Conservation (phyloP, 2,329 filamentous ascomycete species). For the Penicillium sp. region DNA sequence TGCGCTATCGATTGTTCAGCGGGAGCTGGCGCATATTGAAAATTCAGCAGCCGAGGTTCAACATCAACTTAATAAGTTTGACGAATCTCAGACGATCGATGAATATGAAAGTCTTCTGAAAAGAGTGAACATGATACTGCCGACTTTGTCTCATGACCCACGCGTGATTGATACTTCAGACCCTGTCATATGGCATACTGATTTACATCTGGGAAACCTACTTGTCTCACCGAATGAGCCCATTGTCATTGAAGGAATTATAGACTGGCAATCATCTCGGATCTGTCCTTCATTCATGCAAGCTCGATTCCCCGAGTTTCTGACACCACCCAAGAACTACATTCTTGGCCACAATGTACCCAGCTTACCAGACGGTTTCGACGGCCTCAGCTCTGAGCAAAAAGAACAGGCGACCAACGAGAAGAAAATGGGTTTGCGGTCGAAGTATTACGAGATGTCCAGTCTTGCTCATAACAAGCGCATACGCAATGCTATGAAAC, state of each 20-base stretch:
- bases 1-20: not conserved
- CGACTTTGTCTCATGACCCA: conserved; percentile 13
- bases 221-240: conserved; percentile 17
- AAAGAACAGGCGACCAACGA: not conserved
- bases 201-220: conserved; percentile 23
- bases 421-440: conserved; percentile 9
- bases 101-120: conserved; percentile 15
- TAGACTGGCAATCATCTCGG: conserved; percentile 23
- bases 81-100: conserved; percentile 9
- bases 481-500: conserved; percentile 16
- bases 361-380: not conserved
- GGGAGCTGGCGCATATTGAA: not conserved
- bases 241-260: conserved; percentile 19
- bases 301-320: conserved; percentile 17
- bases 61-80: not conserved
- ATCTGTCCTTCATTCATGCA: conserved; percentile 20
- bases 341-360: conserved; percentile 3
- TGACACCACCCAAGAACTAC: conserved; percentile 16
- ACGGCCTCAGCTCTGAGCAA: not conserved
- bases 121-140: conserved; percentile 10
- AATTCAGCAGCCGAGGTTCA: not conserved
- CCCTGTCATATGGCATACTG: conserved; percentile 17
- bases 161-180: conserved; percentile 8
- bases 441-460: conserved; percentile 23
- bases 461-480: conserved; percentile 15